Percentiles rank a stretch among this genome's conserved stretches.
Evolutionary conservation across 495 filamentous ascomycete genomes (phyloP).

Genomic region (Bacidia rubella): DNA sequence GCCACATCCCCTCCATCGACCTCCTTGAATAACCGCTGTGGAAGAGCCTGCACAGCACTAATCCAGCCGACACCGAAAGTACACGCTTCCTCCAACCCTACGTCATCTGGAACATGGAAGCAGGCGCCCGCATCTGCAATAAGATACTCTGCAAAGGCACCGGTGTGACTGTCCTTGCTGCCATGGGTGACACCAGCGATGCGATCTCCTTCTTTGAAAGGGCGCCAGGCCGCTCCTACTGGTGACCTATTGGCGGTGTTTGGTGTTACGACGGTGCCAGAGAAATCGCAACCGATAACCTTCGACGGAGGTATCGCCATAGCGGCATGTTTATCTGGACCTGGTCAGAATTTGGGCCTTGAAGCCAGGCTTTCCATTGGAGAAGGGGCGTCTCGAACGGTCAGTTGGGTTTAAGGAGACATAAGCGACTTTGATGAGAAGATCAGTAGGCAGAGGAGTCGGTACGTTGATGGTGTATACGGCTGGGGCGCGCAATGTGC

Average conservation of each 20-base stretch:
- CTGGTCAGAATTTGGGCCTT: neutral
- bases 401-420: neutral
- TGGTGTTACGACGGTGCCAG: conserved; percentile 1
- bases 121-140: neutral
- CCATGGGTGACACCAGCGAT: neutral
- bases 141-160: neutral
- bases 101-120: neutral
- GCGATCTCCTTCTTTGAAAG: neutral
- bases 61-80: neutral
- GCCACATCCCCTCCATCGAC: neutral
- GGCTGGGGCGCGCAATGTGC: neutral
- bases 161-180: neutral
- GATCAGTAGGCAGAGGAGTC: neutral
- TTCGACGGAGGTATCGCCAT: neutral
- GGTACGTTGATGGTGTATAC: neutral
- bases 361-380: too few species aligned
- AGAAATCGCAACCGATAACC: neutral
- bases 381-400: neutral
- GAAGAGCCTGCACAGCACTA: neutral
- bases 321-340: conserved; percentile 1
- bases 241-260: too few species aligned
- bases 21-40: neutral
- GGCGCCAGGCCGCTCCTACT: too few species aligned
- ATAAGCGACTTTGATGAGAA: neutral
- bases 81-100: neutral